These are phyloP conservation scores for Coniferiporia weirii DNA, from an alignment of 1,284 basidiomycete genomes.

Conservation along the genomic window DNA sequence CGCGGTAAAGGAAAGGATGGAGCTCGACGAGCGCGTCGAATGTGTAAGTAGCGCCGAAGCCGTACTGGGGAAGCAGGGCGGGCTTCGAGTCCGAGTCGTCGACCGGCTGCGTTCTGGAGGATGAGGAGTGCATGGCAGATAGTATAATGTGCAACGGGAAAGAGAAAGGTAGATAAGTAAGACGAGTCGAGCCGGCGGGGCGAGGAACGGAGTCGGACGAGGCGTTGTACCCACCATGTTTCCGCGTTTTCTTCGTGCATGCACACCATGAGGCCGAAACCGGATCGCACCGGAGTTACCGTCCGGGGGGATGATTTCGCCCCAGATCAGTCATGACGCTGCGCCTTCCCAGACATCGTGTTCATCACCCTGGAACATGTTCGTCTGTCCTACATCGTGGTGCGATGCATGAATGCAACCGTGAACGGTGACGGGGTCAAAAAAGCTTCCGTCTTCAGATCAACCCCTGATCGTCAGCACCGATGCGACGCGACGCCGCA, in stretches of 20 bases:
- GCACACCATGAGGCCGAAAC: conserved; percentile 2
- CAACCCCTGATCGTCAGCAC: too few species aligned
- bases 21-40: conserved; percentile 55
- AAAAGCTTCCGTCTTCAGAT: too few species aligned
- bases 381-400: too few species aligned
- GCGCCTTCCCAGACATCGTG: too few species aligned
- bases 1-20: conserved; percentile 71
- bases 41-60: conserved; percentile 56
- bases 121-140: background rate
- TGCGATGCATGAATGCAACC: too few species aligned
- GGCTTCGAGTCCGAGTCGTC: too few species aligned
- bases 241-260: conserved; percentile 12
- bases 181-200: background rate
- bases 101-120: background rate
- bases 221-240: background rate
- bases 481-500: too few species aligned
- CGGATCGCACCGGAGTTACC: background rate
- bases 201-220: background rate
- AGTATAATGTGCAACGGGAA: background rate
- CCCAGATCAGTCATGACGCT: too few species aligned
- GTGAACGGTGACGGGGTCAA: too few species aligned
- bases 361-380: too few species aligned
- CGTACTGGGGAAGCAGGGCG: conserved; percentile 56
- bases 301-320: too few species aligned
- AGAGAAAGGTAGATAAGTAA: background rate